A percentile compares a stretch with the other conserved stretches of the same genome.
Evolutionary conservation across 2,329 filamentous ascomycete genomes (phyloP).

Genomic region (Tolypocladium capitatum): DNA sequence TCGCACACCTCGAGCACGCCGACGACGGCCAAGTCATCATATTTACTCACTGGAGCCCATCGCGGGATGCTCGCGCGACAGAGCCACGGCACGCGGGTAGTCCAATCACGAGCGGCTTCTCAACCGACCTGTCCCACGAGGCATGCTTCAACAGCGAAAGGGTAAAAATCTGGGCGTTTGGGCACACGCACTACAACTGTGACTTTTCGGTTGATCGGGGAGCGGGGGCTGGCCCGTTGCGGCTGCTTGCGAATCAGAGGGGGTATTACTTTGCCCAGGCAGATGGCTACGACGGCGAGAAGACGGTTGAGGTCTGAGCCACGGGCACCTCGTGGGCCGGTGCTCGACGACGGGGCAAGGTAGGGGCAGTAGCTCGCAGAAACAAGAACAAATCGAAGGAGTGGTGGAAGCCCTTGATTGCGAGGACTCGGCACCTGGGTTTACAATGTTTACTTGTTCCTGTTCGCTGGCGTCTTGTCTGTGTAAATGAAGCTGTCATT

Average conservation of each 20-base stretch:
- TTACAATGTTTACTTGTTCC: no score
- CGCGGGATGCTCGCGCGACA: slow-evolving; percentile 15
- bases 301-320: slow-evolving; percentile 5
- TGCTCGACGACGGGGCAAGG: no score
- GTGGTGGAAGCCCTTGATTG: no score
- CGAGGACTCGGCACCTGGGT: no score
- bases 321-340: no score
- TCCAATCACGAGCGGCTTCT: slow-evolving; percentile 19
- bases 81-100: slow-evolving; percentile 21
- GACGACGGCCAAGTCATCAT: slow-evolving; percentile 18
- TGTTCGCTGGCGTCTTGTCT: no score
- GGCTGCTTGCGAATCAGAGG: slow-evolving; percentile 25
- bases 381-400: no score
- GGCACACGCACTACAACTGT: slow-evolving; percentile 35
- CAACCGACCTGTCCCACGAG: slow-evolving; percentile 23
- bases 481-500: no score
- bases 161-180: slow-evolving; percentile 33
- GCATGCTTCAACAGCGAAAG: slow-evolving; percentile 18
- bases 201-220: slow-evolving; percentile 18
- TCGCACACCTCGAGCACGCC: slow-evolving; percentile 12
- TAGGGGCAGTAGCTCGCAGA: no score
- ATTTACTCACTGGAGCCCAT: slow-evolving; percentile 30
- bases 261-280: slow-evolving; percentile 27
- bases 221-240: slow-evolving; percentile 9
- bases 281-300: slow-evolving; percentile 18